These are phyloP conservation scores for Kodamaea neixiangensis DNA, from an alignment of 805 yeast genomes.

Conservation along the genomic window DNA sequence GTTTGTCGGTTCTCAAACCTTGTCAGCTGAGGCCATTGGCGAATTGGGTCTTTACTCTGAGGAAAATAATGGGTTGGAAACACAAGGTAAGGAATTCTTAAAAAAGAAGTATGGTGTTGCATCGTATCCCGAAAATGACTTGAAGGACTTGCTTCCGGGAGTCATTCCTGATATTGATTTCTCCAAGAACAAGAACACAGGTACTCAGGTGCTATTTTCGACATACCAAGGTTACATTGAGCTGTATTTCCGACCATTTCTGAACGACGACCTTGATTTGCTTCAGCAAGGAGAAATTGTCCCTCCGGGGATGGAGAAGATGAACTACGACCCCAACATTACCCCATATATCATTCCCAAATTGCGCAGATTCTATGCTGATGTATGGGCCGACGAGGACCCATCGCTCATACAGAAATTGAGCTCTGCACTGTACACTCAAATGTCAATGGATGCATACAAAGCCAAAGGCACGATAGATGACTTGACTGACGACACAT, in stretches of 20 bases:
- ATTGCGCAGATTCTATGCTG: slow-evolving; percentile 78
- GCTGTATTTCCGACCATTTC: slow-evolving; percentile 73
- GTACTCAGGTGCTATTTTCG: slow-evolving; percentile 88
- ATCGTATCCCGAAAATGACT: slow-evolving; percentile 80
- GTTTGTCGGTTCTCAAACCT: slow-evolving; percentile 67
- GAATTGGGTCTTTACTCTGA: slow-evolving; percentile 68
- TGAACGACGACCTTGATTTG: slow-evolving; percentile 80
- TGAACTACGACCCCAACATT: slow-evolving; percentile 61
- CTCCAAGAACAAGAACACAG: slow-evolving; percentile 65
- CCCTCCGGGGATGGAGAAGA: slow-evolving; percentile 49
- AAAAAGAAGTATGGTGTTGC: slow-evolving; percentile 84
- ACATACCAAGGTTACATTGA: slow-evolving; percentile 87
- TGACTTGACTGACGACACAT: slow-evolving; percentile 54
- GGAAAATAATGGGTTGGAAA: slow-evolving; percentile 55
- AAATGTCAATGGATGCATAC: slow-evolving; percentile 44
- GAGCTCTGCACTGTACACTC: slow-evolving; percentile 49
- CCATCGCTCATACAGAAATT: slow-evolving; percentile 43
- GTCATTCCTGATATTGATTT: slow-evolving; percentile 84
- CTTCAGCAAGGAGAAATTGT: slow-evolving; percentile 61
- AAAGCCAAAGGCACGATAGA: slow-evolving; percentile 63
- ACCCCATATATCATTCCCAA: slow-evolving; percentile 82
- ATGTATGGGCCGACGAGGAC: slow-evolving; percentile 87
- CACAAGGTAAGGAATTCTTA: slow-evolving; percentile 71
- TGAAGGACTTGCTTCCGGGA: slow-evolving; percentile 81
- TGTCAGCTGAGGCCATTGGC: slow-evolving; percentile 62